Evolutionary conservation across 2,329 filamentous ascomycete species (phyloP).

Genomic region (Escovopsis sp.): DNA sequence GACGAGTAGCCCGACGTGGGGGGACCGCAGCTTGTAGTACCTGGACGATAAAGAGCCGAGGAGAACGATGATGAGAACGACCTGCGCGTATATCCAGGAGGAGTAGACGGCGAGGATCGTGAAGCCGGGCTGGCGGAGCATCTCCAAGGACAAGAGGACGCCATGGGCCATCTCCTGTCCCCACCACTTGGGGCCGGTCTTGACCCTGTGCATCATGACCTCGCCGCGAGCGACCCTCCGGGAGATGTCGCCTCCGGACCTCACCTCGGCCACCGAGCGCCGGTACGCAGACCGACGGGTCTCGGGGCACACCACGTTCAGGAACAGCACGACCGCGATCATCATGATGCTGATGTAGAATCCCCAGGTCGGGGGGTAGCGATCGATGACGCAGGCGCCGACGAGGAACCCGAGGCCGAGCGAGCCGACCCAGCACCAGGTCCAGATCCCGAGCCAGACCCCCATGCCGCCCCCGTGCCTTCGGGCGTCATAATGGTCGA

Average conservation of each 20-base stretch:
- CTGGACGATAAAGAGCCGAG: conserved; percentile 58
- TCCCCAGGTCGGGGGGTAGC: conserved; percentile 52
- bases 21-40: conserved; percentile 49
- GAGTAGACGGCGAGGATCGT: conserved; percentile 57
- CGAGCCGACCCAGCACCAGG: conserved; percentile 62
- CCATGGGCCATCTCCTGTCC: conserved; percentile 63
- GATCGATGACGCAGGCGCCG: conserved; percentile 54
- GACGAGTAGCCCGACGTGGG: conserved; percentile 52
- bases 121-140: conserved; percentile 63
- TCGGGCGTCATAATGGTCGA: conserved; percentile 52
- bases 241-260: conserved; percentile 36
- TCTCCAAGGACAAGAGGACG: conserved; percentile 48
- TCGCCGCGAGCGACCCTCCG: conserved; percentile 54
- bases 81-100: conserved; percentile 65
- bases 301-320: conserved; percentile 60
- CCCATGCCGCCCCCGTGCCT: conserved; percentile 67
- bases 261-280: conserved; percentile 51
- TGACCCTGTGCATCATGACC: conserved; percentile 59
- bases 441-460: conserved; percentile 66
- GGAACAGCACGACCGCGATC: conserved; percentile 46
- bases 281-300: conserved; percentile 55
- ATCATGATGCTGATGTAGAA: conserved; percentile 61
- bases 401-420: conserved; percentile 57
- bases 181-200: conserved; percentile 62
- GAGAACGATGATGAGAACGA: conserved; percentile 58